These are phyloP conservation scores for Amphichorda felina DNA, from an alignment of 2,329 filamentous ascomycete genomes.

Conservation along the genomic window DNA sequence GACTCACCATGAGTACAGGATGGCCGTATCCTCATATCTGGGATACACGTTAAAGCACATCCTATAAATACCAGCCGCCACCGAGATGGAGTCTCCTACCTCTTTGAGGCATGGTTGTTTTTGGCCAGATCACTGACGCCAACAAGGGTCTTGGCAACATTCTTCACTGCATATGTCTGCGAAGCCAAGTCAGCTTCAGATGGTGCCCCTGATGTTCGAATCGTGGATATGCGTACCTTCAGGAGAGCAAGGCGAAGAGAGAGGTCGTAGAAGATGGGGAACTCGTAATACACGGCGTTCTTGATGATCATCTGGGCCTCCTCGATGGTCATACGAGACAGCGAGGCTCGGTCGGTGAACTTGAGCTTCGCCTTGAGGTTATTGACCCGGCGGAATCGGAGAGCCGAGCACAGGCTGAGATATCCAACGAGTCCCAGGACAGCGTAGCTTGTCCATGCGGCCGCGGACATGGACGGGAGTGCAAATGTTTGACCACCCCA, in stretches of 20 bases:
- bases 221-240: slow-evolving; percentile 15
- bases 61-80: no score
- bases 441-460: slow-evolving; percentile 5
- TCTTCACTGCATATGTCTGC: slow-evolving; percentile 28
- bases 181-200: neutral
- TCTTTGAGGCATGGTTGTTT: slow-evolving; percentile 18
- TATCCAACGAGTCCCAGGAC: slow-evolving; percentile 16
- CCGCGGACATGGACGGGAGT: neutral
- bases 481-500: neutral
- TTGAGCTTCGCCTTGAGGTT: slow-evolving; percentile 14
- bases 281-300: slow-evolving; percentile 19
- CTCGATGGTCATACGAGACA: slow-evolving; percentile 26
- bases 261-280: slow-evolving; percentile 23
- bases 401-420: slow-evolving; percentile 17
- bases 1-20: slow-evolving; percentile 23
- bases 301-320: slow-evolving; percentile 32
- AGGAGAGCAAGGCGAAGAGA: slow-evolving; percentile 26
- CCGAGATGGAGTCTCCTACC: slow-evolving; percentile 10
- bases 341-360: slow-evolving; percentile 20
- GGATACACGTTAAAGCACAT: neutral
- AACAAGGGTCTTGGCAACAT: slow-evolving; percentile 22
- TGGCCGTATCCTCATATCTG: slow-evolving; percentile 28
- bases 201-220: neutral
- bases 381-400: slow-evolving; percentile 23
- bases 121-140: slow-evolving; percentile 22